Conservation (phyloP, 345 rosid species). For the Eucalyptus sideroxylon region DNA sequence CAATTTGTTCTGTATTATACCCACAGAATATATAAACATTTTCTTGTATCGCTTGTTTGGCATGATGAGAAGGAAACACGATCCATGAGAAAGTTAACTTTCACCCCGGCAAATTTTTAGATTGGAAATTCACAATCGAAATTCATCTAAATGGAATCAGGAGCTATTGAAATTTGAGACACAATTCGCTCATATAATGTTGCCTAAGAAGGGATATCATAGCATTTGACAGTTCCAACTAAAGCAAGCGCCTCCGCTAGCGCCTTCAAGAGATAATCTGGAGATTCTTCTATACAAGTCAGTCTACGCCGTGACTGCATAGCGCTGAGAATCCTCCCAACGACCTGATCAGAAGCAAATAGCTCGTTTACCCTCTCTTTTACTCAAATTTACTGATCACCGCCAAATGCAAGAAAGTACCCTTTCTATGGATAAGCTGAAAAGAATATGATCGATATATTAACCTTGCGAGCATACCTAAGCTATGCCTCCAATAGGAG, state of each 20-base stretch:
- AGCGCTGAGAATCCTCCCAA: slow-evolving; percentile 42
- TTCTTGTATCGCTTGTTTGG: background rate
- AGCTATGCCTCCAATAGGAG: slow-evolving; percentile 38
- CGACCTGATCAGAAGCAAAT: slow-evolving; percentile 11
- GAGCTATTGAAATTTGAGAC: no score
- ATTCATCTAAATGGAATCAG: background rate
- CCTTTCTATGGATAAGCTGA: background rate
- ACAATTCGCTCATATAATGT: no score
- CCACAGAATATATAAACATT: background rate
- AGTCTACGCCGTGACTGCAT: slow-evolving; percentile 21
- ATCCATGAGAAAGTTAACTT: background rate
- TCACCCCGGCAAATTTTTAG: background rate
- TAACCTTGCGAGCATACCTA: slow-evolving; percentile 51
- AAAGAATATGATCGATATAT: background rate
- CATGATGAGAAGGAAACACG: background rate
- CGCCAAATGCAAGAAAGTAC: background rate
- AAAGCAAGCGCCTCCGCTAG: slow-evolving; percentile 24
- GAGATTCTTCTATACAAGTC: slow-evolving; percentile 25
- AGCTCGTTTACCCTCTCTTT: background rate
- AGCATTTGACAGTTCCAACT: slow-evolving; percentile 39
- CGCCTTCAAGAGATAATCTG: slow-evolving; percentile 33
- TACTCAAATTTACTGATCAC: background rate
- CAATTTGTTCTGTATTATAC: background rate
- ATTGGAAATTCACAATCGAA: background rate
- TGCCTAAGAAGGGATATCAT: background rate